Percentiles rank a stretch among this genome's conserved stretches.
Conservation (phyloP, 768 basidiomycete genomes). For the Collybia mongolica region DNA sequence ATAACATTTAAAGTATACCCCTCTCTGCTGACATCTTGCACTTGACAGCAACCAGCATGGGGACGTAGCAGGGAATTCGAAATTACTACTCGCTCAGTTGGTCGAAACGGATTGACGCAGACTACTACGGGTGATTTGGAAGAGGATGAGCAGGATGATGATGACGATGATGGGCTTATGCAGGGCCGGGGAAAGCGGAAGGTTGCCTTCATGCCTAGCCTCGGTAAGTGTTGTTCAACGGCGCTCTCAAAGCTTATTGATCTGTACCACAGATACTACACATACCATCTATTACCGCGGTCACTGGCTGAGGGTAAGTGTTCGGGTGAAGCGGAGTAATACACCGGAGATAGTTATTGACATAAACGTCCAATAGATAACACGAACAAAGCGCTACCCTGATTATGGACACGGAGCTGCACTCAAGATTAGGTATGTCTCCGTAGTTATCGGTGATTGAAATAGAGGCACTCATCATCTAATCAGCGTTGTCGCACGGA, state of each 20-base stretch:
- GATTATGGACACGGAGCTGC: conserved; percentile 74
- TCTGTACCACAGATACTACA: conserved; percentile 59
- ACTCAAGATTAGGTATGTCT: conserved; percentile 73
- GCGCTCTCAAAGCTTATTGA: conserved; percentile 10
- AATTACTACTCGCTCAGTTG: conserved; percentile 76
- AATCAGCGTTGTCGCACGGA: conserved; percentile 79
- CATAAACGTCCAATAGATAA: conserved; percentile 51
- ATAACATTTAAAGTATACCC: neutral
- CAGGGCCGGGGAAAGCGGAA: conserved; percentile 74
- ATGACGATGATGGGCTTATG: conserved; percentile 53
- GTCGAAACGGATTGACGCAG: conserved; percentile 62
- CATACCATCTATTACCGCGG: conserved; percentile 90
- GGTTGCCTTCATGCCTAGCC: conserved; percentile 84
- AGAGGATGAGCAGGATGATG: conserved; percentile 71
- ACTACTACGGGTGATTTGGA: conserved; percentile 75
- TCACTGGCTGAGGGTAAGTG: conserved; percentile 78
- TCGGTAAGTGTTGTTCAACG: conserved; percentile 47
- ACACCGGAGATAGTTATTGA: conserved; percentile 1
- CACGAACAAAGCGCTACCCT: conserved; percentile 72
- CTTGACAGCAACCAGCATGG: conserved; percentile 82
- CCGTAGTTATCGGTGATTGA: conserved; percentile 15
- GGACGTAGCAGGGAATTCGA: conserved; percentile 87
- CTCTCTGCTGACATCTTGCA: conserved; percentile 1
- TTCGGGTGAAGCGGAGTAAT: conserved; percentile 4
- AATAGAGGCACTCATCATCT: conserved; percentile 9